Evolutionary conservation across 805 yeast species (phyloP).

Genomic region (Yarrowia divulgata): DNA sequence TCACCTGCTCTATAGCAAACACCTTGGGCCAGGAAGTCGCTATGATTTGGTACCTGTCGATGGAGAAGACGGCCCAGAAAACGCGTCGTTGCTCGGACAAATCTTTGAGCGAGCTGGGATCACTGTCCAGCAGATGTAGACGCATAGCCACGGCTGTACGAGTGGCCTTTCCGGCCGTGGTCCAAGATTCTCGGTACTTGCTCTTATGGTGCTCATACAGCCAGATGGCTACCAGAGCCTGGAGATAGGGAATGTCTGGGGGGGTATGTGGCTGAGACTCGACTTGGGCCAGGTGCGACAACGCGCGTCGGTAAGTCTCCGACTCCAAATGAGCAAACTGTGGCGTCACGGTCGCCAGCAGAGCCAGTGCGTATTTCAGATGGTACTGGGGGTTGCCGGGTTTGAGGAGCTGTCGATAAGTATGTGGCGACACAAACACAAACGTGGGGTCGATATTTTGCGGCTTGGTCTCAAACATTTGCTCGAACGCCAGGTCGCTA

Average conservation of each 20-base stretch:
- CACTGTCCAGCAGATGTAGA: conserved; percentile 11
- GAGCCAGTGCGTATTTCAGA: conserved; percentile 19
- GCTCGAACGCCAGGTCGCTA: background rate
- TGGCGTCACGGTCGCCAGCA: conserved; percentile 10
- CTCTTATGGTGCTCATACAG: conserved; percentile 17
- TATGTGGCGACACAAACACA: conserved; percentile 15
- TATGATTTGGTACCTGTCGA: conserved; percentile 30
- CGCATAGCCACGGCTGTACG: conserved; percentile 16
- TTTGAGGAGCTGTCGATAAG: conserved; percentile 3
- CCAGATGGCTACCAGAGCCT: conserved; percentile 18
- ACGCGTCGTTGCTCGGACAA: conserved; percentile 17
- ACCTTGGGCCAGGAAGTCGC: conserved; percentile 28
- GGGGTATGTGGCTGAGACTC: conserved; percentile 6
- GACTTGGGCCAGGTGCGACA: conserved; percentile 20
- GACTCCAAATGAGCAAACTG: conserved; percentile 15
- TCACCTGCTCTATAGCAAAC: conserved; percentile 23
- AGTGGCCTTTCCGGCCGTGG: conserved; percentile 20
- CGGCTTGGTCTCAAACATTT: conserved; percentile 21
- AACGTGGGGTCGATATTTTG: conserved; percentile 24
- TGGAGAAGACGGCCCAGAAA: conserved; percentile 29
- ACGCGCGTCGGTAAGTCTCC: background rate
- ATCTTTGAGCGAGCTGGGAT: conserved; percentile 7
- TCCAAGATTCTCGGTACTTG: conserved; percentile 21
- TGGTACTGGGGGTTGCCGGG: conserved; percentile 29
- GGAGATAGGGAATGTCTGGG: conserved; percentile 17